These are phyloP conservation scores for Colletotrichum noveboracense DNA, from an alignment of 2,329 filamentous ascomycete species.

Conservation along the genomic window DNA sequence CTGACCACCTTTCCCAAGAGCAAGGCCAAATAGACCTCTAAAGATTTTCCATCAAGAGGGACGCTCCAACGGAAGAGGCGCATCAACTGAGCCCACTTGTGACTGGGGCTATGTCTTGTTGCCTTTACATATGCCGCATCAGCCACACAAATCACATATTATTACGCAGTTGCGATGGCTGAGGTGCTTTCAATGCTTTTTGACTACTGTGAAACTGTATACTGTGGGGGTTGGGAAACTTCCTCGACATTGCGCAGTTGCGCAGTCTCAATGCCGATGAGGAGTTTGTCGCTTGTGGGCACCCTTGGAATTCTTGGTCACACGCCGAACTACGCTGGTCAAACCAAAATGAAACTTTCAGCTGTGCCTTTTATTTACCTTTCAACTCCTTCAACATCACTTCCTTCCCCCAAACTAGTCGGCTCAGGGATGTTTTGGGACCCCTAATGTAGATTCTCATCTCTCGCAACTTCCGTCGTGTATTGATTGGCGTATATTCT, in stretches of 20 bases:
- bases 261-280: not conserved
- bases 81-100: not conserved
- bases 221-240: not conserved
- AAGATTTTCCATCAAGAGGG: not conserved
- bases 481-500: too few species aligned
- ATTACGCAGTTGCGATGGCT: not conserved
- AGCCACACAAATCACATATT: not conserved
- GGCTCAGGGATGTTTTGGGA: too few species aligned
- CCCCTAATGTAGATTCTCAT: too few species aligned
- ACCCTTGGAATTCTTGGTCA: not conserved
- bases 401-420: too few species aligned
- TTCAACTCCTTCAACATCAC: not conserved
- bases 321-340: not conserved
- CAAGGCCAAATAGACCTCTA: not conserved
- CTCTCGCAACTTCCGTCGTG: too few species aligned
- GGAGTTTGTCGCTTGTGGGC: not conserved
- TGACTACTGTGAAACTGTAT: not conserved
- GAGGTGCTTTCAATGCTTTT: not conserved
- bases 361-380: not conserved
- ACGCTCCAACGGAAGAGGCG: not conserved
- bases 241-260: not conserved
- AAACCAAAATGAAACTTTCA: rapidly evolving
- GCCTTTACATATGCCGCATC: not conserved
- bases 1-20: not conserved
- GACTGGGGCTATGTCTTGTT: not conserved